Evolutionary conservation across 352 stramenopile species (phyloP), one percentile per base, ranked within the genome.

Genomic region (Globisporangium recalcitrans): DNA sequence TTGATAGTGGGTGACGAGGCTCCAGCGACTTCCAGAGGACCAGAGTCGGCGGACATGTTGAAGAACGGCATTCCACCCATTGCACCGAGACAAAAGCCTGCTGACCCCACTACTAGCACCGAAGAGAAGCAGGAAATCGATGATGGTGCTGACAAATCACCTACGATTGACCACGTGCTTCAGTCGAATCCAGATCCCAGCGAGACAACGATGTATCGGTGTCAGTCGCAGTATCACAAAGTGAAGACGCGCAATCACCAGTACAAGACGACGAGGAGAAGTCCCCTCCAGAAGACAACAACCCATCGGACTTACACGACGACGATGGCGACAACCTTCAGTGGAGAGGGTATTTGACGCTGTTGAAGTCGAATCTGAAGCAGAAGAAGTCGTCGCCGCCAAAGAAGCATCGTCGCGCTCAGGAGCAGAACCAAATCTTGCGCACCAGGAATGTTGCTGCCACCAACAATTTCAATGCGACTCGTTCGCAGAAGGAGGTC

Each of bases 301-400:
- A 57, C 10, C 10, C 51, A 4, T 19, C n/a, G 1, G 51, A 21
- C 10, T 11, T 44, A 10, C 22, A 27, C 11, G 16, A 56, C 24
- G 29, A 31, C 10, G 27, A 40, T 22, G 52, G 46, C 5, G 60
- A 62, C 31, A 36, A 57, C n/a, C 63, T 68, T 24, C 61, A 74
- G n/a, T 82, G 74, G 74, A 62, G 70, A 64, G 63, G 58, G 3
- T 72, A 76, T 27, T 46, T 82, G 51, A 78, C 67, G 31, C 59
- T 82, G n/a, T 62, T 82, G 14, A 68, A 72, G 32, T 65, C 68
- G 22, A 65, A 55, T 26, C 53, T 82, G 27, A 66, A 74, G 21
- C 68, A 78, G 19, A 78, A 80, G 49, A 71, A 71, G 27, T 53
- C 26, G 16, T 67, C 66, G 14, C 65, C 65, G 1, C 60, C 47